Base-by-base conservation (phyloP, 2,329 filamentous ascomycete species). In the Phaeoacremonium minimum region DNA sequence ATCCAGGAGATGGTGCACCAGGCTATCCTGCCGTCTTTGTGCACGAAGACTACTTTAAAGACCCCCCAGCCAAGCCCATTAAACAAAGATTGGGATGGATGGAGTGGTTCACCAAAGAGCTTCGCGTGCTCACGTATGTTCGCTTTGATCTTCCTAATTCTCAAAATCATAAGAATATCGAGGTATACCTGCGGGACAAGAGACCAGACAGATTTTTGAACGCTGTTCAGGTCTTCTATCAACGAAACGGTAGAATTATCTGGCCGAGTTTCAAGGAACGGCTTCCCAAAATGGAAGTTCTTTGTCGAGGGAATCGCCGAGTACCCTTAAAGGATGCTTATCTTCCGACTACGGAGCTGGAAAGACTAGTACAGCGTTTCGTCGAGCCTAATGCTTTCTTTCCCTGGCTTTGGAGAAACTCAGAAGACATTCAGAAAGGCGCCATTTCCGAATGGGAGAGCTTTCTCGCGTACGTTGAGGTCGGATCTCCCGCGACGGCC, bases 161-260 rank as follows among this genome's bases (percentile, higher is more conserved):
- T n/a, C n/a, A n/a, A n/a, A n/a, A n/a, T n/a, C n/a, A n/a, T n/a
- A 1, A n/a, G 2, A 14, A 2, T 18, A 15, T 15, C 18, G 31
- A 18, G 1, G 28, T 28, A 30, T 48, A 49, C 28, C 11, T 49
- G 16, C 29, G 28, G 5, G 8, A 14, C 9, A 12, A 48, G 8
- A 33, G 45, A 4, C 48, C 45, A n/a, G 42, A 47, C 3, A 47
- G 45, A 18, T 42, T 48, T 12, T 28, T 50, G 15, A 43, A 43
- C 15, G 37, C 37, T 9, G 17, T 48, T 17, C 30, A 29, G 16
- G 16, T 16, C 2, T 34, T n/a, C n/a, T 18, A 37, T 13, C 9
- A 35, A 20, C 18, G 32, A 5, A 15, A 31, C 7, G 9, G 3
- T n/a, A 4, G 1, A 9, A 5, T 29, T 35, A 7, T 37, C 6